These are phyloP conservation scores for Podaxis sp. DNA, from an alignment of 768 basidiomycete species.

Conservation along the genomic window DNA sequence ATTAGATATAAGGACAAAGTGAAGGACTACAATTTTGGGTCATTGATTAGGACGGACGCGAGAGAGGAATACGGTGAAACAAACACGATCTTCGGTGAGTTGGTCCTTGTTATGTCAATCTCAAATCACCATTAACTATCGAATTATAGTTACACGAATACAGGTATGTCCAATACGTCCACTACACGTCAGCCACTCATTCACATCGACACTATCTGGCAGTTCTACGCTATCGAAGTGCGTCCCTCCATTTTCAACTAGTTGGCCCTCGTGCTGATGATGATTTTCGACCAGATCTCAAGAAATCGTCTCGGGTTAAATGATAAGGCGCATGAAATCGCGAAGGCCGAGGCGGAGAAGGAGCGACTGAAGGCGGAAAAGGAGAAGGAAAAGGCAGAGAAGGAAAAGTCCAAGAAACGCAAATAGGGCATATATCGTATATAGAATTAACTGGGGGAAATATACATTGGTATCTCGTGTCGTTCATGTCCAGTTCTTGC, in stretches of 20 bases:
- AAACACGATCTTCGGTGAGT: constrained; percentile 91
- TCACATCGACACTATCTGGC: neutral
- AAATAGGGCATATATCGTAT: neutral
- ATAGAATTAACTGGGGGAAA: neutral
- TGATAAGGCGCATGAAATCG: constrained; percentile 77
- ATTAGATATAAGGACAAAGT: constrained; percentile 83
- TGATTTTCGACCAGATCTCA: constrained; percentile 57
- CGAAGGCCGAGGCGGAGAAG: constrained; percentile 67
- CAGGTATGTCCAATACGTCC: constrained; percentile 38
- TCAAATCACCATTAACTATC: neutral
- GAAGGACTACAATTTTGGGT: constrained; percentile 96
- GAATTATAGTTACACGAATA: constrained; percentile 56
- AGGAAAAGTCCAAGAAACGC: constrained; percentile 26
- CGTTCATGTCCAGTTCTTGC: neutral
- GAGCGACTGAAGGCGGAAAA: constrained; percentile 56
- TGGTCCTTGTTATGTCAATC: neutral
- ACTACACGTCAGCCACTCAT: neutral
- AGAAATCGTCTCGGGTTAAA: constrained; percentile 91
- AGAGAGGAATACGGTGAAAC: constrained; percentile 80
- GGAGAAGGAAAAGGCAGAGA: constrained; percentile 25
- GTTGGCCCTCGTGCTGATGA: neutral
- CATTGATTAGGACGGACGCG: constrained; percentile 80
- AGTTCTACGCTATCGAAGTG: constrained; percentile 95
- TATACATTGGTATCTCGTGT: neutral
- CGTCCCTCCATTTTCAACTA: constrained; percentile 7